phyloP scores from a whole-genome alignment of 805 yeast genomes.

The Candida caryicola region DNA sequence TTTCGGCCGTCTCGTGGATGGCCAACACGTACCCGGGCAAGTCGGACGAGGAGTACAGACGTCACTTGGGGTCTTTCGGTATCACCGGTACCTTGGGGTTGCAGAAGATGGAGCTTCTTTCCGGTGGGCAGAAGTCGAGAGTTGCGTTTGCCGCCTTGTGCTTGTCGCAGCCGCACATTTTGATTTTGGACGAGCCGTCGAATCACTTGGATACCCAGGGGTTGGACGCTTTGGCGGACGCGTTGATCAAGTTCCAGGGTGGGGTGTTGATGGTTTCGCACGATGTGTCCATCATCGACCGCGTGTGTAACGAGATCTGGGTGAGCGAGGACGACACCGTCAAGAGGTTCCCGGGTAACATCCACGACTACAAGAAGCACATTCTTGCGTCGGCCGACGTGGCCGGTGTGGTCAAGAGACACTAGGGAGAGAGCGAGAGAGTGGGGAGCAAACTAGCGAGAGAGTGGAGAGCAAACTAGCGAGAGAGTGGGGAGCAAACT shows the following conservation, averaged over 20 bases:
- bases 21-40: conserved; percentile 85
- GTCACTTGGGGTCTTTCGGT: conserved; percentile 95
- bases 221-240: conserved; percentile 91
- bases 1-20: conserved; percentile 94
- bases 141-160: conserved; percentile 97
- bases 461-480: too few species aligned
- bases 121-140: conserved; percentile 98
- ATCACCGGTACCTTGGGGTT: conserved; percentile 91
- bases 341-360: conserved; percentile 72
- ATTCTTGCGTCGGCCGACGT: conserved; percentile 74
- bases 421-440: conserved; percentile 35
- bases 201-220: conserved; percentile 98
- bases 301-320: conserved; percentile 93
- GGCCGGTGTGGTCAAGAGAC: conserved; percentile 89
- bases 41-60: conserved; percentile 93
- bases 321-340: conserved; percentile 87
- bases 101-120: conserved; percentile 82
- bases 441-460: not conserved
- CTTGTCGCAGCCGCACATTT: conserved; percentile 82
- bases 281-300: conserved; percentile 87
- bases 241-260: conserved; percentile 83
- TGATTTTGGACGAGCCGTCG: conserved; percentile 95
- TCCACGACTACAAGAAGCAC: conserved; percentile 85
- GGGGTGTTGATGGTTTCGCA: conserved; percentile 98
- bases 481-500: too few species aligned